Evolutionary conservation across 2,329 filamentous ascomycete species (phyloP), one percentile per base, ranked within the genome.

Genomic region (Lizonia empirigonia): DNA sequence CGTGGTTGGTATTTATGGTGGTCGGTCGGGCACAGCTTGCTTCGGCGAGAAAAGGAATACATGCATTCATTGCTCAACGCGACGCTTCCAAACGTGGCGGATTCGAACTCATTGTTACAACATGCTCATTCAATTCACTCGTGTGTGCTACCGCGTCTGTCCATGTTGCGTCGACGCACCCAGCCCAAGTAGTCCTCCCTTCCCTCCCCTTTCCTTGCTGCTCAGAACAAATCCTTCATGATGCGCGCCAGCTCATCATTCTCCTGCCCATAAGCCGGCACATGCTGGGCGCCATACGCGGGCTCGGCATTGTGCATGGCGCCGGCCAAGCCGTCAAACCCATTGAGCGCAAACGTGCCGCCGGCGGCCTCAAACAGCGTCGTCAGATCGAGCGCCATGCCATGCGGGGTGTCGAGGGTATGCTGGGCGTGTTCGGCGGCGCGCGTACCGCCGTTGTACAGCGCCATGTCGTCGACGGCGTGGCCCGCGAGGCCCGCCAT

Each of bases 401-500:
- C 80, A 59, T 86, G 82, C 40, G 84, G 83, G 30, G 77, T 82
- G 19, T 80, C 80, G 10, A 70, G 46, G 5, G 56, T 54, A 9
- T 45, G 48, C 9, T 5, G 10, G 7, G 9, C 35, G 4, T 5
- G 10, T 9, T 33, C 72, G 72, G 53, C 69, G 72, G 13, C 1
- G 27, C n/a, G n/a, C n/a, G n/a, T n/a, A n/a, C n/a, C n/a, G n/a
- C n/a, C n/a, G n/a, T 30, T 30, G 27, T 30, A 84, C 18, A 83
- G 65, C 0, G 80, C 76, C 51, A 83, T 69, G 49, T 83, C 80
- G 50, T 86, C 82, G 13, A 86, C 81, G 22, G 80, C 78, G 63
- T 86, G 83, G 5, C 84, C 84, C 2, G 84, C 84, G 15, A 87
- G 73, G 1, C 83, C 84, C 8, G 84, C 84, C 85, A 87, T 86